A percentile compares a stretch with the other conserved stretches of the same genome.
Evolutionary conservation across 2,329 filamentous ascomycete genomes (phyloP).

Genomic region (Ilyonectria sp.): DNA sequence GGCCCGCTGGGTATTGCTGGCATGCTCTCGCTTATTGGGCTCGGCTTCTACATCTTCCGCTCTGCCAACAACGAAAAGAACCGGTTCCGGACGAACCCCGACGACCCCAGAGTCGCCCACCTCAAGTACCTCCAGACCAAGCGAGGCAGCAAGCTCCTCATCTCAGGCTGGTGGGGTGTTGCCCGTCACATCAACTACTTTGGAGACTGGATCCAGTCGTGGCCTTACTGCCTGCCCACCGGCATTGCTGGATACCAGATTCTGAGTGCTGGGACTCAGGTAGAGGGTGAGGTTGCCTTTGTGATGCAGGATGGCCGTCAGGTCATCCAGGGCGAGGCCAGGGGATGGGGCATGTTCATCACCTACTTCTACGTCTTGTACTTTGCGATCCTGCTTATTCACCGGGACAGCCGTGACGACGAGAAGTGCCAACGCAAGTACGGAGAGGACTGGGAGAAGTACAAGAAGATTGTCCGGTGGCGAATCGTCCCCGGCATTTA

Average conservation of each 20-base stretch:
- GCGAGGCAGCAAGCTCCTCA: conserved; percentile 84
- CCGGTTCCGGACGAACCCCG: conserved; percentile 88
- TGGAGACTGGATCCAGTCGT: conserved; percentile 94
- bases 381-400: conserved; percentile 88
- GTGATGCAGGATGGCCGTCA: conserved; percentile 73
- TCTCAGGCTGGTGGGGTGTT: conserved; percentile 93
- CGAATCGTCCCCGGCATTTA: conserved; percentile 90
- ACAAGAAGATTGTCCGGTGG: conserved; percentile 85
- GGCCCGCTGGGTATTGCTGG: conserved; percentile 76
- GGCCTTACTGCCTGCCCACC: conserved; percentile 91
- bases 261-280: conserved; percentile 67
- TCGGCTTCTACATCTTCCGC: conserved; percentile 94
- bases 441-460: conserved; percentile 91
- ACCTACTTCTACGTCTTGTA: conserved; percentile 97
- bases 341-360: conserved; percentile 87
- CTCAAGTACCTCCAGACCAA: conserved; percentile 90
- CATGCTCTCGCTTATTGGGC: conserved; percentile 76
- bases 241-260: conserved; percentile 87
- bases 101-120: conserved; percentile 83
- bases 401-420: conserved; percentile 89
- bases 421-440: conserved; percentile 94
- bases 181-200: conserved; percentile 97
- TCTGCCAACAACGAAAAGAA: conserved; percentile 97
- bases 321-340: conserved; percentile 79
- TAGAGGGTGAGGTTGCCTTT: conserved; percentile 67